Evolutionary conservation across 148 eudicot species (phyloP), one percentile per base, ranked within the genome.

Genomic region (Rhododendron simsii): DNA sequence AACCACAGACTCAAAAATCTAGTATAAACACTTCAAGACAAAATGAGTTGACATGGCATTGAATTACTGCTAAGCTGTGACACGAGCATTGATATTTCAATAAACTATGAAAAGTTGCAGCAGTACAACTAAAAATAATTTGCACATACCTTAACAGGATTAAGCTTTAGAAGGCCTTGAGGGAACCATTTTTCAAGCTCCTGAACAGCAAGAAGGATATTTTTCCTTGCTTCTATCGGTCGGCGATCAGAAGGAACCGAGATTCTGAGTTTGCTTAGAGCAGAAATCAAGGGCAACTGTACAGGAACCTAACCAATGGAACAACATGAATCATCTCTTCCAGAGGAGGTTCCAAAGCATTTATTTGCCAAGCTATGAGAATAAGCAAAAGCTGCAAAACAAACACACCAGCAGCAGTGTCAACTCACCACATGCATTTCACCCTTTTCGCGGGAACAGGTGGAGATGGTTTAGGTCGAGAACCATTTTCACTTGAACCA

Each of bases 381-480:
- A 47, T 83, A 79, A 14, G 80, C 84, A n/a, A 39, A 39, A 39
- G 44, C 44, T 39, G 44, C 44, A 39, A 45, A 53, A 30, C 80
- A 55, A 85, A 76, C 78, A 44, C 30, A 84, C 80, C 16, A 59
- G 35, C 50, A 77, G 79, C 16, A 78, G 33, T 50, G 47, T 69
- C 48, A 77, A 92, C 96, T 94, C 88, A 97, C 99, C 95, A 97
- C 99, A 86, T 95, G 99, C 98, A 97, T 97, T 93, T 97, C 98
- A 80, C 99, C 98, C 90, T 93, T 95, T 90, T 97, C 95, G 88
- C 99, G n/a, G 98, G 98, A 81, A 94, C 93, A 82, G 98, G 95
- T 84, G 96, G 99, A 84, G 93, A 93, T 59, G 99, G 99, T 87
- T 92, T 94, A 69, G 96, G 98, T 86, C 92, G 96, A 86, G 98